phyloP scores from a whole-genome alignment of 2,329 filamentous ascomycete species.

The Ambrosiella beaveri region DNA sequence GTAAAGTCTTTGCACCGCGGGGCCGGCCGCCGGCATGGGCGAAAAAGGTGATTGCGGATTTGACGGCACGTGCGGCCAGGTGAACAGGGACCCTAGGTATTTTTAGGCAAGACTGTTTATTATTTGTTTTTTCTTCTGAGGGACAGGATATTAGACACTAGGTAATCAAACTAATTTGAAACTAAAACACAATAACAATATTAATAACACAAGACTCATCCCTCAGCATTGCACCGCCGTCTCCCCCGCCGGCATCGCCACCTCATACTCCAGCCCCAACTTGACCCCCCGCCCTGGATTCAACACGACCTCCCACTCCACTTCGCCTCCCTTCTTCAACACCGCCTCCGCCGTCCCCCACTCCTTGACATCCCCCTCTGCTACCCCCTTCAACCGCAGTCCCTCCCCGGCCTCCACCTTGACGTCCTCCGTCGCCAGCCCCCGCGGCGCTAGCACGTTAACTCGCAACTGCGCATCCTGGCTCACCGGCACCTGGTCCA shows the following conservation, averaged over 20 bases:
- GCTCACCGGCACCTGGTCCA: conserved; percentile 45
- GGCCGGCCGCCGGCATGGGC: conserved; percentile 7
- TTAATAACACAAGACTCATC: background rate
- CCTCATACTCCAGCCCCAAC: conserved; percentile 43
- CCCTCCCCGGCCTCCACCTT: conserved; percentile 22
- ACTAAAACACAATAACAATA: background rate
- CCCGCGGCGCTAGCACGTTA: conserved; percentile 31
- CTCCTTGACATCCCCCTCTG: conserved; percentile 20
- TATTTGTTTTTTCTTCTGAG: background rate
- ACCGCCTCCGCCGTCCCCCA: conserved; percentile 38
- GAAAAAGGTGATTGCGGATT: conserved; percentile 6
- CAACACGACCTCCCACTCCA: conserved; percentile 40
- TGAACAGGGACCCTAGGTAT: background rate
- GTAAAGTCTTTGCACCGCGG: conserved; percentile 28
- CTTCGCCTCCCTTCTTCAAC: conserved; percentile 39
- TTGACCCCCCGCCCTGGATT: conserved; percentile 39
- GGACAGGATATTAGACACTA: background rate
- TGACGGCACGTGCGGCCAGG: conserved; percentile 7
- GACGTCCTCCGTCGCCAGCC: conserved; percentile 26
- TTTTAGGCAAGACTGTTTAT: background rate
- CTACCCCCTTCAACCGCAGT: conserved; percentile 13
- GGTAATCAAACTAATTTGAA: background rate
- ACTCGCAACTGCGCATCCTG: conserved; percentile 41
- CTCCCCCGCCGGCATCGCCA: conserved; percentile 36
- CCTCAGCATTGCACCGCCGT: conserved; percentile 18